These are phyloP conservation scores for Beta macrorhiza DNA, from an alignment of 179 eudicot species.

Conservation along the genomic window DNA sequence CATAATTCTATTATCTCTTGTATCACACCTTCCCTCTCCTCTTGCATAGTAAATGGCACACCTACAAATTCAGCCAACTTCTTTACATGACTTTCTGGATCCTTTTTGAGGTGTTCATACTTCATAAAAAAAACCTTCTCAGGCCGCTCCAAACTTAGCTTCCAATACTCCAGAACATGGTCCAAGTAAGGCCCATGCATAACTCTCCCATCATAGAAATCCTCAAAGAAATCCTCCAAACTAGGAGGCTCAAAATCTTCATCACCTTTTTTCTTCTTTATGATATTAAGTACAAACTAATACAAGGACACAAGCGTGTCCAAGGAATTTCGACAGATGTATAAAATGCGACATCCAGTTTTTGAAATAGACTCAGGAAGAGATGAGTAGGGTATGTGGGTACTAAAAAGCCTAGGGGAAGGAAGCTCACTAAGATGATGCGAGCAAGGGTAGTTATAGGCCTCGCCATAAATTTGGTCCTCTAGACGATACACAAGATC, in stretches of 20 bases:
- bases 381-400: constrained; percentile 7
- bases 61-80: constrained; percentile 7
- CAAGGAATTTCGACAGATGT: not conserved
- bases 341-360: not conserved
- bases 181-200: constrained; percentile 25
- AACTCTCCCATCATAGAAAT: not conserved
- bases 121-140: not conserved
- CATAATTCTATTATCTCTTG: constrained; percentile 32
- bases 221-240: constrained; percentile 13
- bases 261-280: not conserved
- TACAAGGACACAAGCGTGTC: not conserved
- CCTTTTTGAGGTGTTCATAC: no score
- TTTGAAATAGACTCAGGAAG: constrained; percentile 16
- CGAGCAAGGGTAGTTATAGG: not conserved
- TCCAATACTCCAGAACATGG: constrained; percentile 22
- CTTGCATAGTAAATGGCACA: constrained; percentile 25
- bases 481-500: constrained; percentile 36
- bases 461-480: constrained; percentile 12
- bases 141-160: constrained; percentile 1
- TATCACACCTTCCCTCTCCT: constrained; percentile 25
- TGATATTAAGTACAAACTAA: no score
- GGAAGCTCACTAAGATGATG: not conserved
- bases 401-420: constrained; percentile 14
- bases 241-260: not conserved
- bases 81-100: not conserved